phyloP scores from a whole-genome alignment of 768 basidiomycete species.

The Podaxis sp. region DNA sequence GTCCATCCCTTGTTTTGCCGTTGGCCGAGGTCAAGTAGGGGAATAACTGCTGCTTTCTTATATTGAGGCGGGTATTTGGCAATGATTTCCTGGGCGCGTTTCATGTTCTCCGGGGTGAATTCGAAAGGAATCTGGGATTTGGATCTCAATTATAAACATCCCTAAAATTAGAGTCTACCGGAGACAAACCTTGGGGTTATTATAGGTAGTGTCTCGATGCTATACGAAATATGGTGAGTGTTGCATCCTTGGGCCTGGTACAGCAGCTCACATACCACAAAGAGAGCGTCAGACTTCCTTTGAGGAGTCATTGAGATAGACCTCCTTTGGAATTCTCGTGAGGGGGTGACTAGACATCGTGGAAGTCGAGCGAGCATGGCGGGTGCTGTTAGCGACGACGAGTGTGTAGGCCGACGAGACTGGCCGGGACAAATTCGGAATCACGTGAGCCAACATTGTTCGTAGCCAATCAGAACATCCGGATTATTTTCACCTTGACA shows the following conservation, averaged over 20 bases:
- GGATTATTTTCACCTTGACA: not conserved
- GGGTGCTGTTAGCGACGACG: conserved; percentile 10
- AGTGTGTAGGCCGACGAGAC: conserved; percentile 13
- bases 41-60: conserved; percentile 98
- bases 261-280: conserved; percentile 58
- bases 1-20: conserved; percentile 99
- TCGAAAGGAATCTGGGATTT: conserved; percentile 80
- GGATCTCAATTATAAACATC: not conserved
- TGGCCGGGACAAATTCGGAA: conserved; percentile 13
- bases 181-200: conserved; percentile 78
- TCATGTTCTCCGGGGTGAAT: conserved; percentile 76
- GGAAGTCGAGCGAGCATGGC: conserved; percentile 31
- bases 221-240: conserved; percentile 25
- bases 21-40: conserved; percentile 93
- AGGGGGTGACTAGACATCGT: conserved; percentile 23
- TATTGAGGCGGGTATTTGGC: conserved; percentile 94
- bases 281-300: conserved; percentile 77
- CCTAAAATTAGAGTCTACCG: not conserved
- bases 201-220: conserved; percentile 94
- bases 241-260: conserved; percentile 10
- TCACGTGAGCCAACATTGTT: conserved; percentile 7
- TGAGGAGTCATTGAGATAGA: conserved; percentile 38
- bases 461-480: not conserved
- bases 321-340: conserved; percentile 22
- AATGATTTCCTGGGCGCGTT: conserved; percentile 86